phyloP scores from a whole-genome alignment of 345 rosid genomes.

The Lepidium aucheri region DNA sequence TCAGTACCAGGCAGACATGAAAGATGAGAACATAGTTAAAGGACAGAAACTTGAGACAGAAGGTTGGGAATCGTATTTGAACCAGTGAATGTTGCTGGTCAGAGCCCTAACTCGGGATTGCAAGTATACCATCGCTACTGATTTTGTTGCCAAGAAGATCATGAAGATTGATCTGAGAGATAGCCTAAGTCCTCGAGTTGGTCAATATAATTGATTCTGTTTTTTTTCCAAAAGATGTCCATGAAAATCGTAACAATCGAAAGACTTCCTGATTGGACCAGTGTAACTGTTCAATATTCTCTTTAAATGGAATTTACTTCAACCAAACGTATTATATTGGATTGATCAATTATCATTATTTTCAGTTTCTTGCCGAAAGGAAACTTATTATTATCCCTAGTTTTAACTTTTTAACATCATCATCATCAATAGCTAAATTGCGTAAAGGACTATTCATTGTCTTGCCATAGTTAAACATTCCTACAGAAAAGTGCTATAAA shows the following conservation, averaged over 20 bases:
- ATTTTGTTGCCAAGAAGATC: slow-evolving; percentile 12
- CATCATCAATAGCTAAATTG: not conserved
- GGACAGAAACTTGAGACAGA: slow-evolving; percentile 58
- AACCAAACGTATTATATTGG: not conserved
- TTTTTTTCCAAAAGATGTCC: not conserved
- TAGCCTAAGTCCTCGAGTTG: slow-evolving; percentile 8
- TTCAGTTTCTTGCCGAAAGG: not conserved
- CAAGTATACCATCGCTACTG: not conserved
- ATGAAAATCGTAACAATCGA: not conserved
- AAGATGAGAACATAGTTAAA: slow-evolving; percentile 58
- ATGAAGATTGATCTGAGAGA: not conserved
- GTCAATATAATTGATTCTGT: not conserved
- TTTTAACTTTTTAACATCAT: no score
- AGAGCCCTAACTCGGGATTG: not conserved
- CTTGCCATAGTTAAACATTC: not conserved
- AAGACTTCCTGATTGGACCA: not conserved
- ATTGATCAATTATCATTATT: not conserved
- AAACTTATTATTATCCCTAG: not conserved
- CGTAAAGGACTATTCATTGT: not conserved
- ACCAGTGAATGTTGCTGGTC: slow-evolving; percentile 26
- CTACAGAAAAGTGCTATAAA: not conserved
- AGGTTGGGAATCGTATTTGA: slow-evolving; percentile 74
- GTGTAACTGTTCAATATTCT: no score
- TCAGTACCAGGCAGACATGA: slow-evolving; percentile 80
- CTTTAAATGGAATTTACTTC: no score